Evolutionary conservation across 352 stramenopile species (phyloP).

Genomic region (Peronosclerospora sorghi): DNA sequence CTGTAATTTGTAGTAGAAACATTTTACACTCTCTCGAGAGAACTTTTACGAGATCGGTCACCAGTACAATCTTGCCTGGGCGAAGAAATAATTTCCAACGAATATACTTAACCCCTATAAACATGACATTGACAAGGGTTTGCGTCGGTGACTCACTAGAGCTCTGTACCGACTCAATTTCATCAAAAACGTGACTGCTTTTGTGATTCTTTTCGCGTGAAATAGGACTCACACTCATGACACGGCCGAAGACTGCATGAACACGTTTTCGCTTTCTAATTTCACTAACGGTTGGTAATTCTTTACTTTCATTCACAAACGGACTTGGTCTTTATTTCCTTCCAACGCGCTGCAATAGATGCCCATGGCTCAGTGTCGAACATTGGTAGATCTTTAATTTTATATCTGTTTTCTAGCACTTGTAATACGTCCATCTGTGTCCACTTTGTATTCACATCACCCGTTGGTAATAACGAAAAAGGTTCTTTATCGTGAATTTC

Average conservation of each 20-base stretch:
- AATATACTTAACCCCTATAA: constrained; percentile 24
- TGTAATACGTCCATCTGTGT: too few relatives aligned
- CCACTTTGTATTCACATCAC: constrained; percentile 1
- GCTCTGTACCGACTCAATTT: constrained; percentile 27
- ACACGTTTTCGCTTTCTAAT: constrained; percentile 23
- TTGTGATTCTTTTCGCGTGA: constrained; percentile 24
- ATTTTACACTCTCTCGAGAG: constrained; percentile 14
- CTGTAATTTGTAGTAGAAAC: background rate
- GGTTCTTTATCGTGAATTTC: constrained; percentile 33
- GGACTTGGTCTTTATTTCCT: background rate
- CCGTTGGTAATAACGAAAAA: too few relatives aligned
- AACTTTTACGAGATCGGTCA: constrained; percentile 60
- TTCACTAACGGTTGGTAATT: constrained; percentile 1
- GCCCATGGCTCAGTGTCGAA: constrained; percentile 25
- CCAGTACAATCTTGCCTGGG: constrained; percentile 26
- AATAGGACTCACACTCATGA: constrained; percentile 46
- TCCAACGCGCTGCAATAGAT: background rate
- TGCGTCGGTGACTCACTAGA: constrained; percentile 1
- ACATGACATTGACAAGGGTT: constrained; percentile 39
- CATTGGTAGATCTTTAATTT: constrained; percentile 32
- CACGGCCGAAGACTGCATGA: constrained; percentile 33
- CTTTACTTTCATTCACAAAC: background rate
- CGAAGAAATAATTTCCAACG: constrained; percentile 38
- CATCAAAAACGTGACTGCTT: constrained; percentile 49
- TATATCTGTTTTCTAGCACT: too few relatives aligned